Evolutionary conservation across 2,329 filamentous ascomycete genomes (phyloP), one percentile per base, ranked within the genome.

Genomic region (Fusarium incarnatum): DNA sequence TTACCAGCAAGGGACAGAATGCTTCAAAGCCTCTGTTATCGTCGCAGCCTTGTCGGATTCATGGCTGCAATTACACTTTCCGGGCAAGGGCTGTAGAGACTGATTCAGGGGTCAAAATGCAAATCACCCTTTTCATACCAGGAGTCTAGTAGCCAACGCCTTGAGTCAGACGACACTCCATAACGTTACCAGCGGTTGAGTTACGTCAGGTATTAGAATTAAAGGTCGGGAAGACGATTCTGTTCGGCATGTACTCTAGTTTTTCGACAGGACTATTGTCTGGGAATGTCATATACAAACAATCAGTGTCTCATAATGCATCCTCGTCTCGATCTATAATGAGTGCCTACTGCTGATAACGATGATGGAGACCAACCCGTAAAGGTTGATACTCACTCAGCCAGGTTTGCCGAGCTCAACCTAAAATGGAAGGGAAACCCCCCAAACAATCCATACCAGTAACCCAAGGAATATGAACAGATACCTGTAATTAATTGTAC

Each of bases 141-240:
- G 5, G 16, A 37, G 16, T 11, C 9, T 37, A n/a, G 16, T 0
- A 0, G 5, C 2, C 9, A 37, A 11, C 1, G 1, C 4, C 16
- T 37, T 11, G 3, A 9, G 18, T 11, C 9, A 7, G 0, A n/a
- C 9, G 34, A 37, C 11, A 5, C 9, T 37, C 9, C 3, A 37
- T 0, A 1, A n/a, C 0, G 18, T 7, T 37, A 4, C 9, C 9
- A 37, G 18, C 34, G 10, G 34, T 37, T 37, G 18, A 37, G 18
- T 4, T 6, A 6, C 34, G 9, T 37, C 34, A 5, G 5, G 34
- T 37, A 4, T n/a, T 0, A 5, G 34, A 1, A 18, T 1, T 0
- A 37, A n/a, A 37, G 34, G 18, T 37, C 9, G 18, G 9, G 9
- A 37, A 37, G 18, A 0, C 9, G 16, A 37, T 37, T n/a, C 34